Conservation (phyloP, 169 alveolate genomes). For the Plasmodium sp. region DNA sequence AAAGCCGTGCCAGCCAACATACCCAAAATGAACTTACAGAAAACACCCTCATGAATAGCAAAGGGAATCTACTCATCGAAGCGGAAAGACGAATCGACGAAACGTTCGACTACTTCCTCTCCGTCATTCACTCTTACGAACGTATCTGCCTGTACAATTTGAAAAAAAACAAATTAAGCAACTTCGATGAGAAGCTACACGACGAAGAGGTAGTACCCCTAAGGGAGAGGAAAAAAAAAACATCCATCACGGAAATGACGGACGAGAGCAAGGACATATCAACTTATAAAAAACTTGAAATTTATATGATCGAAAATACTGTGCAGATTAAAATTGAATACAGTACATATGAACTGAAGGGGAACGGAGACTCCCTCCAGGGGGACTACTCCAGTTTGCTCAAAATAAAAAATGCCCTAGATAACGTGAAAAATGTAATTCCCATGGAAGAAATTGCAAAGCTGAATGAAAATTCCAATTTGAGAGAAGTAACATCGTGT, state of each 20-base stretch:
- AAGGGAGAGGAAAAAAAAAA: not conserved
- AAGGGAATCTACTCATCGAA: conserved; percentile 12
- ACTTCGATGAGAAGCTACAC: conserved; percentile 17
- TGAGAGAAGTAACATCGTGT: conserved; percentile 3
- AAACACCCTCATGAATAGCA: not conserved
- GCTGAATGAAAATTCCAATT: not conserved
- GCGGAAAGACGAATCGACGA: conserved; percentile 32
- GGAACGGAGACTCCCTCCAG: not conserved
- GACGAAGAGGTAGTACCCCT: conserved; percentile 18
- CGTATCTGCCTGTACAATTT: conserved; percentile 41
- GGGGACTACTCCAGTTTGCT: conserved; percentile 1
- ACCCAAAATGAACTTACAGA: not conserved
- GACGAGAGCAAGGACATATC: not conserved
- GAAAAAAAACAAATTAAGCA: conserved; percentile 14
- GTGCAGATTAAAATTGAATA: conserved; percentile 1
- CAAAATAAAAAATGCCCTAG: conserved; percentile 31
- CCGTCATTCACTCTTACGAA: conserved; percentile 24
- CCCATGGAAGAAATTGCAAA: conserved; percentile 5
- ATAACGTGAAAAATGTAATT: not conserved
- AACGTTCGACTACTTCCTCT: conserved; percentile 25
- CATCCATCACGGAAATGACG: not conserved
- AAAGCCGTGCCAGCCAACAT: not conserved
- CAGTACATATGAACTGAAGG: not conserved
- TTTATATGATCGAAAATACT: not conserved
- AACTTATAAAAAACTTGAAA: not conserved